These are phyloP conservation scores for Schizonepeta tenuifolia DNA, from an alignment of 257 asterid species.

Conservation along the genomic window DNA sequence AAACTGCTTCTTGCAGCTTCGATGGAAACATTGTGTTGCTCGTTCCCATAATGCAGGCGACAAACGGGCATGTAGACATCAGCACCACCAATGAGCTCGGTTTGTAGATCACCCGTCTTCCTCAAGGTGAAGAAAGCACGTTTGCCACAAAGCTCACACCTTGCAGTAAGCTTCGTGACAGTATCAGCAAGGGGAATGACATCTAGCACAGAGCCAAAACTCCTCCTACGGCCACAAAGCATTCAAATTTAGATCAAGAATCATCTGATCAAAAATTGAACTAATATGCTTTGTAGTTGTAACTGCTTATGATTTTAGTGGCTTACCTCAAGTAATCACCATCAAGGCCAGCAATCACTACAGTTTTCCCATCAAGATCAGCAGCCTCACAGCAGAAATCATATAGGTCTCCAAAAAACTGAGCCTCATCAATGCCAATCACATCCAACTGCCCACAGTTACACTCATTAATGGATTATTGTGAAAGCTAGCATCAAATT, in stretches of 20 bases:
- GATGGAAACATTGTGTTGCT: conserved; percentile 25
- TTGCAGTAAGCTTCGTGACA: conserved; percentile 71
- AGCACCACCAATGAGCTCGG: conserved; percentile 86
- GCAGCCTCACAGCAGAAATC: conserved; percentile 81
- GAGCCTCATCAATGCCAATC: conserved; percentile 93
- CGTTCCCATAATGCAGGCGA: conserved; percentile 62
- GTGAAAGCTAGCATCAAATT: background rate
- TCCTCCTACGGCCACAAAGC: conserved; percentile 40
- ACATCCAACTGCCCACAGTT: conserved; percentile 66
- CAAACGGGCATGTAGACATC: conserved; percentile 95
- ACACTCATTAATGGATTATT: background rate
- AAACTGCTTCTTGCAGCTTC: conserved; percentile 29
- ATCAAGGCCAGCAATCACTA: conserved; percentile 87
- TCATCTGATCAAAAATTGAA: background rate
- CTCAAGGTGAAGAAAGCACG: conserved; percentile 75
- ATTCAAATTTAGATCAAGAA: background rate
- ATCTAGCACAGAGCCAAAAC: conserved; percentile 73
- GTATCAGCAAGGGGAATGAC: conserved; percentile 83
- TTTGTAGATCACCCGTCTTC: conserved; percentile 55
- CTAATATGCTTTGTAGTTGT: background rate
- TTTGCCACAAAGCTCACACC: conserved; percentile 78
- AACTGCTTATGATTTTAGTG: background rate
- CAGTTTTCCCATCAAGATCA: conserved; percentile 72
- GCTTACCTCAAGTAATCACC: conserved; percentile 81
- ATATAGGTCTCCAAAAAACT: conserved; percentile 79